phyloP scores from a whole-genome alignment of 2,329 filamentous ascomycete species.

The Emericellopsis atlantica region DNA sequence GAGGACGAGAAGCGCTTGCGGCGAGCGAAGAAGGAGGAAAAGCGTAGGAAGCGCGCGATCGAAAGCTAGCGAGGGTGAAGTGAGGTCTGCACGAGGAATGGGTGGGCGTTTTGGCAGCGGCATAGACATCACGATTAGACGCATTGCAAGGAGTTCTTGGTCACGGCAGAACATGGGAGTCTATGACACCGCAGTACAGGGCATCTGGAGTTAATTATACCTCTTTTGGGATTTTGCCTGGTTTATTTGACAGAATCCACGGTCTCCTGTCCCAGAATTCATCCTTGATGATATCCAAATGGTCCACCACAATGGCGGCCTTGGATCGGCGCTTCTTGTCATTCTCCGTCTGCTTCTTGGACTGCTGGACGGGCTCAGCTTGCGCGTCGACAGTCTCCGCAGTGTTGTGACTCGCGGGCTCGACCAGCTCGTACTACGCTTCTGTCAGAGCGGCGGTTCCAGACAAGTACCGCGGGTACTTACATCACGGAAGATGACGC shows the following conservation, averaged over 20 bases:
- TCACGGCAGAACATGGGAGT: not conserved
- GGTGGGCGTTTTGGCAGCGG: not conserved
- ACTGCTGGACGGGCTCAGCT: slow-evolving; percentile 44
- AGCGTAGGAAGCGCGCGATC: slow-evolving; percentile 22
- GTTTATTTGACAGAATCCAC: slow-evolving; percentile 69
- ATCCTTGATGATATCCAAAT: slow-evolving; percentile 90
- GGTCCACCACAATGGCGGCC: slow-evolving; percentile 67
- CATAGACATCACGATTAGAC: not conserved
- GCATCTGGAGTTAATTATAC: slow-evolving; percentile 14
- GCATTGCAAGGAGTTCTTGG: slow-evolving; percentile 4
- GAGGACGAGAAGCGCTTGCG: slow-evolving; percentile 33
- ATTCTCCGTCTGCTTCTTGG: slow-evolving; percentile 73
- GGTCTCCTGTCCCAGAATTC: slow-evolving; percentile 84
- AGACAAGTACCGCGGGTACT: slow-evolving; percentile 15
- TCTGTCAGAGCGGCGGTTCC: not conserved
- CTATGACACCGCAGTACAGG: not conserved
- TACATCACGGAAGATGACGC: slow-evolving; percentile 74
- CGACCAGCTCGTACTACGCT: slow-evolving; percentile 56
- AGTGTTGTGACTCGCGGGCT: slow-evolving; percentile 36
- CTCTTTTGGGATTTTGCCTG: slow-evolving; percentile 56
- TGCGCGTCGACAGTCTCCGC: slow-evolving; percentile 31
- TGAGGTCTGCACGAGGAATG: slow-evolving; percentile 4
- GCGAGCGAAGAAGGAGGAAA: slow-evolving; percentile 28
- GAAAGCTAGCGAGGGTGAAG: slow-evolving; percentile 11
- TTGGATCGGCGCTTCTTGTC: slow-evolving; percentile 71